Percentiles rank a stretch among this genome's conserved stretches.
phyloP scores from a whole-genome alignment of 2,329 filamentous ascomycete species.

The Diaporthe batatas region DNA sequence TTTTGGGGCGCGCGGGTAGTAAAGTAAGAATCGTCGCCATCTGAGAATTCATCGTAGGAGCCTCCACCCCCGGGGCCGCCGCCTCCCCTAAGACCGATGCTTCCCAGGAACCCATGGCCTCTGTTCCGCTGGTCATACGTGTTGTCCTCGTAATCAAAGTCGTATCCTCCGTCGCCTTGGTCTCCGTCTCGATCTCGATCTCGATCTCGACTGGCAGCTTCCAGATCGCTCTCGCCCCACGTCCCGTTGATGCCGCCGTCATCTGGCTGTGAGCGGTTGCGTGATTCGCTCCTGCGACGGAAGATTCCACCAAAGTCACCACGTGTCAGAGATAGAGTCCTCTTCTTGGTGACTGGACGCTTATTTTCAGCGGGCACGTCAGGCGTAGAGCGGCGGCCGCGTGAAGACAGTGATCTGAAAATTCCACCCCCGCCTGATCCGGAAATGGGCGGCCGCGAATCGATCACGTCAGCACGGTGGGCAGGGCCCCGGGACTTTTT shows the following conservation, averaged over 20 bases:
- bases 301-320: slow-evolving; percentile 63
- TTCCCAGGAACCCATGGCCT: slow-evolving; percentile 40
- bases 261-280: slow-evolving; percentile 55
- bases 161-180: slow-evolving; percentile 48
- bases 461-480: slow-evolving; percentile 56
- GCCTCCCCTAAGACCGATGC: slow-evolving; percentile 51
- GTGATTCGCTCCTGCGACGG: slow-evolving; percentile 57
- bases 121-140: slow-evolving; percentile 43
- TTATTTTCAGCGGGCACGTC: slow-evolving; percentile 52
- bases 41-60: slow-evolving; percentile 62
- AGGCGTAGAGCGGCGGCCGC: slow-evolving; percentile 48
- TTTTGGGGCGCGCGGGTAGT: slow-evolving; percentile 55
- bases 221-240: slow-evolving; percentile 62
- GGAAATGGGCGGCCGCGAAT: slow-evolving; percentile 64
- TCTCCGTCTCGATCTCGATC: background rate
- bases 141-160: slow-evolving; percentile 48
- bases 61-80: slow-evolving; percentile 55
- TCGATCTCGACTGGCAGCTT: slow-evolving; percentile 41
- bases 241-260: slow-evolving; percentile 69
- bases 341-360: slow-evolving; percentile 58
- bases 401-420: slow-evolving; percentile 60
- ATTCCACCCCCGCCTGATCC: slow-evolving; percentile 56
- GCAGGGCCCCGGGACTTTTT: slow-evolving; percentile 51
- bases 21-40: slow-evolving; percentile 71
- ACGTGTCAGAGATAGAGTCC: slow-evolving; percentile 73